Evolutionary conservation across 148 eudicot species (phyloP).

Genomic region (Amaranthus hypochondriacus): DNA sequence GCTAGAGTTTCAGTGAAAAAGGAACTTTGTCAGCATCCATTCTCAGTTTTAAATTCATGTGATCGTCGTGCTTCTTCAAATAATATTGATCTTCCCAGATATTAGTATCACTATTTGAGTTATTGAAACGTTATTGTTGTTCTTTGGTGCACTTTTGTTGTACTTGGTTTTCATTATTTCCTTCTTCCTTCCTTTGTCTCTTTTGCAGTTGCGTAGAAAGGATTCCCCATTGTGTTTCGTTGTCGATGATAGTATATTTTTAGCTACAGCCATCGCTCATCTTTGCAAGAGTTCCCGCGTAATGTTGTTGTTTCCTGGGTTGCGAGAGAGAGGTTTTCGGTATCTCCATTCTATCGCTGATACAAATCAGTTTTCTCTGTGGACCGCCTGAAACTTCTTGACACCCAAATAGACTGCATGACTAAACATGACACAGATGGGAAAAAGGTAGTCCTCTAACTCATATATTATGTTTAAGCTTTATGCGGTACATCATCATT

Average conservation of each 20-base stretch:
- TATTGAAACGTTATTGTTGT: background rate
- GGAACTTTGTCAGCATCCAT: background rate
- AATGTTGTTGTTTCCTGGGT: slow-evolving; percentile 65
- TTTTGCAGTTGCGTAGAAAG: slow-evolving; percentile 54
- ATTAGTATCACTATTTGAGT: background rate
- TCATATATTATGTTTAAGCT: background rate
- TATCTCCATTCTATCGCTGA: slow-evolving; percentile 58
- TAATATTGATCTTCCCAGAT: background rate
- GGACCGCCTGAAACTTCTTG: slow-evolving; percentile 46
- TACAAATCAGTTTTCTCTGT: slow-evolving; percentile 53
- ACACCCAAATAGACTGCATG: slow-evolving; percentile 31
- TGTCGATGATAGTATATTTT: slow-evolving; percentile 82
- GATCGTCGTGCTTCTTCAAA: background rate
- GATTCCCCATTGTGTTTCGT: slow-evolving; percentile 50
- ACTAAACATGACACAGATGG: slow-evolving; percentile 37
- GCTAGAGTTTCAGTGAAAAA: background rate
- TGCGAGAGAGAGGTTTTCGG: slow-evolving; percentile 53
- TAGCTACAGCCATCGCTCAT: slow-evolving; percentile 56
- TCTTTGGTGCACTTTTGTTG: slow-evolving; percentile 7
- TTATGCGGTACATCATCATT: background rate
- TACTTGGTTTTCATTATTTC: background rate
- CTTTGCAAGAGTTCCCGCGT: slow-evolving; percentile 49
- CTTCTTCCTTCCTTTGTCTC: background rate
- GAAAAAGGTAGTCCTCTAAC: slow-evolving; percentile 42
- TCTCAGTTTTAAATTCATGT: background rate